Percentiles rank a stretch among this genome's conserved stretches.
phyloP scores from a whole-genome alignment of 495 filamentous ascomycete species.

The Lophiostoma macrostomum region DNA sequence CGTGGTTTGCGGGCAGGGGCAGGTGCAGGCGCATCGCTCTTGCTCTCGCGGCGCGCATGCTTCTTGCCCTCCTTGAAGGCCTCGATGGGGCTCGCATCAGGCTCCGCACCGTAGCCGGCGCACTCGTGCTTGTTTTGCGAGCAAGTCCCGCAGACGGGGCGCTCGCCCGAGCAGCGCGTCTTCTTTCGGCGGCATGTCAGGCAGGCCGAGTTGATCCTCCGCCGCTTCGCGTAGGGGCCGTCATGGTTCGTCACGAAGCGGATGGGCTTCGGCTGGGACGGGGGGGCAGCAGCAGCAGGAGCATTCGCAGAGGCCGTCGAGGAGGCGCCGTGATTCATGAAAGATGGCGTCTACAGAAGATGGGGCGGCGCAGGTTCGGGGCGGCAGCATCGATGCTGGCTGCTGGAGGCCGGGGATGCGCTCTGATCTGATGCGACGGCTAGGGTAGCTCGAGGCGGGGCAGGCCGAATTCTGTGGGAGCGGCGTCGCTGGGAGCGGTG shows the following conservation, averaged over 20 bases:
- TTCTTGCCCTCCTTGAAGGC: constrained; percentile 21
- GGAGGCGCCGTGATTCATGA: constrained; percentile 33
- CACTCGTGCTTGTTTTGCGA: constrained; percentile 41
- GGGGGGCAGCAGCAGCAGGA: constrained; percentile 19
- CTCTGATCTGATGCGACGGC: neutral
- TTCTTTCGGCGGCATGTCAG: constrained; percentile 47
- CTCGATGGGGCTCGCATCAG: constrained; percentile 10
- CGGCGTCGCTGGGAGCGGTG: neutral
- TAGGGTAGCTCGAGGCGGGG: constrained; percentile 1
- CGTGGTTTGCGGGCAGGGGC: constrained; percentile 1
- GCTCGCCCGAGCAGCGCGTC: constrained; percentile 68
- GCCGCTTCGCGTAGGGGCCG: constrained; percentile 35
- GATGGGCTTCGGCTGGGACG: constrained; percentile 28
- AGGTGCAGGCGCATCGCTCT: constrained; percentile 4
- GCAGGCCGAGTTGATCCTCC: constrained; percentile 35
- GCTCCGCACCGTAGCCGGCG: constrained; percentile 34
- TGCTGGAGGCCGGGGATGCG: neutral
- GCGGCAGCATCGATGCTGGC: constrained; percentile 9
- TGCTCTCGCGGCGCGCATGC: constrained; percentile 10
- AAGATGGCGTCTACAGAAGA: constrained; percentile 10
- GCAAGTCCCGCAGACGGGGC: constrained; percentile 40
- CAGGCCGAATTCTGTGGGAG: neutral
- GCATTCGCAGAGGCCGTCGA: constrained; percentile 26
- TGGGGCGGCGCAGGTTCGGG: constrained; percentile 8
- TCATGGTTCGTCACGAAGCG: constrained; percentile 36